Conservation (phyloP, 169 alveolate genomes). For the Plasmodium vivax region DNA sequence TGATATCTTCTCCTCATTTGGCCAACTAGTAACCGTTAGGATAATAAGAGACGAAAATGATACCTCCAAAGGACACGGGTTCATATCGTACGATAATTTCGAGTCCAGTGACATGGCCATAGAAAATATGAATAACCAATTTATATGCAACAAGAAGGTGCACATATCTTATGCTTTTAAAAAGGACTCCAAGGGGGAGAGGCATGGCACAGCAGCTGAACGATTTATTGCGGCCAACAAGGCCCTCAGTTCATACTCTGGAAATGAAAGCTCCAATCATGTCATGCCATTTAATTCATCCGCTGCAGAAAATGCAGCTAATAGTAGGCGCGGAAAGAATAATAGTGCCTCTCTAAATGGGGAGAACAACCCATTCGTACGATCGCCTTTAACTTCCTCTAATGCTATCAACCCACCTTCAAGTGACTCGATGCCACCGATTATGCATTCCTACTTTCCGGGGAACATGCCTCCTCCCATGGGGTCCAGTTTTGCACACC, state of each 20-base stretch:
- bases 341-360: constrained; percentile 40
- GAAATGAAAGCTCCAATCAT: constrained; percentile 75
- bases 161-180: constrained; percentile 98
- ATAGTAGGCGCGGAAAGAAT: not conserved
- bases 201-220: constrained; percentile 93
- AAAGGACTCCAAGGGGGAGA: constrained; percentile 95
- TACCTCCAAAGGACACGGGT: constrained; percentile 95
- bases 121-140: constrained; percentile 96
- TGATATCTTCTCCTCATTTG: constrained; percentile 98
- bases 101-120: constrained; percentile 99
- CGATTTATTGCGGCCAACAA: constrained; percentile 91
- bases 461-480: constrained; percentile 6
- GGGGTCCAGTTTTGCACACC: constrained; percentile 18
- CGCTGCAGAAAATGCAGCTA: constrained; percentile 11
- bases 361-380: constrained; percentile 3
- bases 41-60: constrained; percentile 95
- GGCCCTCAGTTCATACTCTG: constrained; percentile 75
- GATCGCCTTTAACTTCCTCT: not conserved
- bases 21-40: constrained; percentile 90
- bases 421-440: constrained; percentile 35
- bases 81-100: constrained; percentile 97
- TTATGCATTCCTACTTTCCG: constrained; percentile 32
- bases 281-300: constrained; percentile 44
- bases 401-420: constrained; percentile 22
- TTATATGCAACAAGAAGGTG: constrained; percentile 95